Evolutionary conservation across 192 early-diverging fungal species (phyloP), one percentile per base, ranked within the genome.

Genomic region (Entomortierella lignicola): DNA sequence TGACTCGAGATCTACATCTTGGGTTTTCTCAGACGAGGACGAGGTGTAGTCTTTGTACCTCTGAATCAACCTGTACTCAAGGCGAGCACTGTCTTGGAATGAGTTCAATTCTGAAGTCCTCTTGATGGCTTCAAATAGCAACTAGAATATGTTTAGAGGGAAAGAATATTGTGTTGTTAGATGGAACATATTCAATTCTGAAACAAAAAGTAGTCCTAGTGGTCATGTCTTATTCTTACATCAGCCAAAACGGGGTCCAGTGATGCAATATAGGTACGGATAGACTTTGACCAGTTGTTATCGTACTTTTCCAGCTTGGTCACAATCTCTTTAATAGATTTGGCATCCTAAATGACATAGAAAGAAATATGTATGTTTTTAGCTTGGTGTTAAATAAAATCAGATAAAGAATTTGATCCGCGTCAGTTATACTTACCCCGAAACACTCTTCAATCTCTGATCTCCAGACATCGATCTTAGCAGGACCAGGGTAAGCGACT

Each of bases 401-500:
- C 25, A 1, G 8, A 42, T 26, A 15, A 39, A 27, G 13, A 55
- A 51, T 29, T 25, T 27, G 27, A 60, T n/a, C n/a, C 21, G 56
- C 25, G 2, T 41, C 21, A 25, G 42, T 65, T 25, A 10, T 11
- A 30, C 66, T 60, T 77, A 80, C 85, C 8, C 70, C 81, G 84
- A 85, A 85, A 23, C 80, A 69, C 41, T 80, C 60, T 31, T 85
- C 41, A 43, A 87, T 85, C 44, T 85, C 74, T 8, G 75, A 62
- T 47, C 74, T 57, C 86, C 86, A 87, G 0, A 84, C 82, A 48
- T 66, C 65, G 60, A 87, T 72, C 56, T 85, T 83, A 34, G 82
- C 80, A 2, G 86, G 86, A 18, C 86, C 86, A 43, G 86, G 69
- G 63, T 87, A 87, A 8, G 74, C 71, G 20, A 82, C 60, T 26